Percentiles rank a stretch among this genome's conserved stretches.
Conservation (phyloP, 345 rosid genomes). For the Iberis pinnata region DNA sequence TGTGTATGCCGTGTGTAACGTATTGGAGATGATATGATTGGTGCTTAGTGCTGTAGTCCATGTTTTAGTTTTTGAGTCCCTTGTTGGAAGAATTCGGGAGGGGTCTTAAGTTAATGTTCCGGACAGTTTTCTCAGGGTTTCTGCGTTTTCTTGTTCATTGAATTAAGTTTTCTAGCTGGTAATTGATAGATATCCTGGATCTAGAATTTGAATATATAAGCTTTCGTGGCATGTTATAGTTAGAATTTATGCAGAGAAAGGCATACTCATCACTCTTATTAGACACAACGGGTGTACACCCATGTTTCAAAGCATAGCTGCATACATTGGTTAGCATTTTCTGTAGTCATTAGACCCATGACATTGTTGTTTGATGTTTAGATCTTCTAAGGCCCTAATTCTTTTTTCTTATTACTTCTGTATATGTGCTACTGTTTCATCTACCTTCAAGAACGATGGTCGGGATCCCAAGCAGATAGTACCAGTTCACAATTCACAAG, state of each 20-base stretch:
- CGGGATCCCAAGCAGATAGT: conserved; percentile 68
- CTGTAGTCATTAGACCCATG: conserved; percentile 1
- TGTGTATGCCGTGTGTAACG: conserved; percentile 4
- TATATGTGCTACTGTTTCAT: conserved; percentile 29
- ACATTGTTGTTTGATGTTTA: conserved; percentile 13
- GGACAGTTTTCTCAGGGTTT: background rate
- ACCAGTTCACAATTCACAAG: conserved; percentile 72
- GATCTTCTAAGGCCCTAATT: conserved; percentile 14
- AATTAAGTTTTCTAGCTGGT: conserved; percentile 8
- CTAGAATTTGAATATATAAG: conserved; percentile 2
- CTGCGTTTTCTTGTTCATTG: conserved; percentile 11
- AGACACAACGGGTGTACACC: background rate
- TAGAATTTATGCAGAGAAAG: background rate
- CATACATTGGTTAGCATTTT: conserved; percentile 4
- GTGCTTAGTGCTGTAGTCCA: conserved; percentile 10
- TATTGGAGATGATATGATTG: background rate
- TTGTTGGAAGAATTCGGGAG: background rate
- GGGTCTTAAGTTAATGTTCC: conserved; percentile 13
- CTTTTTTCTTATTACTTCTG: conserved; percentile 21
- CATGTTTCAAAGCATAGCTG: conserved; percentile 12
- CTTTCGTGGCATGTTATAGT: conserved; percentile 9
- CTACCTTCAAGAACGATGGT: conserved; percentile 53
- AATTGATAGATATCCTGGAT: background rate
- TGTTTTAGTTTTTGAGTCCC: conserved; percentile 7
- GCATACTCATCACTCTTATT: conserved; percentile 5